Evolutionary conservation across 176 grass and related monocot genomes (phyloP), one percentile per base, ranked within the genome.

Genomic region (Paspalum vaginatum): DNA sequence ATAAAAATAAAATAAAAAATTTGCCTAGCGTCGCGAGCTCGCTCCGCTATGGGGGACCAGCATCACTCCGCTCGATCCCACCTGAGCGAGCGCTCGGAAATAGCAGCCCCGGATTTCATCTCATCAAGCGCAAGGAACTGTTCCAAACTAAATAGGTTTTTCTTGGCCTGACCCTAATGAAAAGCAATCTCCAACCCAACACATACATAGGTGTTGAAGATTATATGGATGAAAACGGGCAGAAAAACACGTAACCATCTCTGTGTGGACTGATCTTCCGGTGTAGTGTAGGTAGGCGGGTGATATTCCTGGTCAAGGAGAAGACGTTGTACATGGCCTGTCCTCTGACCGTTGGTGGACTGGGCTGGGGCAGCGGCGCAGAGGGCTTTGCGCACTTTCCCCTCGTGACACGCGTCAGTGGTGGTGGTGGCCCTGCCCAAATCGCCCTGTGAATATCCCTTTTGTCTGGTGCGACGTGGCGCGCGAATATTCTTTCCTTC

Each of bases 381-480:
- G 76, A 22, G 47, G 37, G 32, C 61, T 81, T 85, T 82, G 16
- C 41, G 55, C 70, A 68, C 54, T 83, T 89, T 87, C 68, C 53
- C 75, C 81, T 85, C 81, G 72, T 87, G 86, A 83, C 95, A 89
- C 82, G 84, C 78, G 90, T 90, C 89, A 65, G 53, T 26, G 49
- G 8, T 25, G 53, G 83, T 32, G 32, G 32, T 32, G 32, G 32
- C 32, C 88, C 81, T 66, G 50, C 74, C 42, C 72, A 79, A 58
- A 80, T 88, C 85, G 68, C 87, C 80, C 68, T 81, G 79, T 83
- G 93, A 96, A 93, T 96, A 99, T 93, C 72, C 88, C 82, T 96
- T 95, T 88, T 91, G 93, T 90, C 93, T 88, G 80, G 45, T 75
- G 86, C 79, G 72, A 42, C 37, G 68, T 37, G 62, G 78, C 64